phyloP scores from a whole-genome alignment of 2,329 filamentous ascomycete genomes.

The Mollisia scopiformis region DNA sequence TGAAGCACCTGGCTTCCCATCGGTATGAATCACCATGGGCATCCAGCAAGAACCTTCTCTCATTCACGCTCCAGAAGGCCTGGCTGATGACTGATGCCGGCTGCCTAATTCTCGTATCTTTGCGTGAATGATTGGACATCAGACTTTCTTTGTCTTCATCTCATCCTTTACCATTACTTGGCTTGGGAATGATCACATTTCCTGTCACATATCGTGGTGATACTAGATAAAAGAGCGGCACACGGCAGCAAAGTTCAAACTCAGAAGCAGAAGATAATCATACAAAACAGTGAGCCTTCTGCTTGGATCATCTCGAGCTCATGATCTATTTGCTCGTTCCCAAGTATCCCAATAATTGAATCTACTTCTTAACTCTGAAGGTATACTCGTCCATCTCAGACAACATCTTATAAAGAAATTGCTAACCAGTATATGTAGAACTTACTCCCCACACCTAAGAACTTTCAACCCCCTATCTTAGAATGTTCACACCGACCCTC shows the following conservation, averaged over 20 bases:
- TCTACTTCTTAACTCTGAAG: no score
- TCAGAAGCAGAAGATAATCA: background rate
- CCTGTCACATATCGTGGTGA: background rate
- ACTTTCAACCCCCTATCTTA: background rate
- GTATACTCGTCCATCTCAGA: no score
- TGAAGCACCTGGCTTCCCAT: no score
- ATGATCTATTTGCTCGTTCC: no score
- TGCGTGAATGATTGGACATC: background rate
- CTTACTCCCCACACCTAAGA: background rate
- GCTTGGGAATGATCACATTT: background rate
- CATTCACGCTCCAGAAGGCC: background rate
- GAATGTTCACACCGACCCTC: background rate
- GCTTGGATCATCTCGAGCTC: background rate
- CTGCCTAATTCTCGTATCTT: background rate
- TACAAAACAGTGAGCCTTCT: background rate
- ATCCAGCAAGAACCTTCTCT: no score
- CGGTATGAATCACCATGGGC: no score
- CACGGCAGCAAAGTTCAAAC: background rate
- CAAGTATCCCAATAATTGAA: no score
- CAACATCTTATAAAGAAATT: no score
- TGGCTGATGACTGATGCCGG: background rate
- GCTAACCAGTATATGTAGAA: no score
- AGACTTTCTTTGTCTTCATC: background rate
- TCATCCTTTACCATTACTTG: no score
- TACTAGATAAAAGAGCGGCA: background rate